Percentiles rank a stretch among this genome's conserved stretches.
Conservation (phyloP, 306 rosid species). For the Prosopis cineraria region DNA sequence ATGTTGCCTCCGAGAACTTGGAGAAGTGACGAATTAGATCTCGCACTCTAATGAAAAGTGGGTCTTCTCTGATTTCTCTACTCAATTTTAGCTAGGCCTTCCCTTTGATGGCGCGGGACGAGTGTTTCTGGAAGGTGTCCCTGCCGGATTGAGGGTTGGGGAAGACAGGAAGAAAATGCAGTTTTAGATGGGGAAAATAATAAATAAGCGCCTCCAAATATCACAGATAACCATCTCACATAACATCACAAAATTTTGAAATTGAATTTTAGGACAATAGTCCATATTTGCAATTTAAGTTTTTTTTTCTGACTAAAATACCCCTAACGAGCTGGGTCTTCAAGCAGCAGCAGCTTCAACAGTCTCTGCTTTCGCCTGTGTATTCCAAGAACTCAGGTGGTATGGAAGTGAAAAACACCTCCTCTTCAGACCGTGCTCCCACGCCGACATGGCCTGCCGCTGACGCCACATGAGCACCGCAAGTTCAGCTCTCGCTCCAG, state of each 20-base stretch:
- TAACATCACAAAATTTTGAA: too few relatives aligned
- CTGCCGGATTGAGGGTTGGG: background rate
- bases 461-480: slow-evolving; percentile 38
- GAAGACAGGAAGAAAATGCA: too few relatives aligned
- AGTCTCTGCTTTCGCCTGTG: too few relatives aligned
- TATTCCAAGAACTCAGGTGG: too few relatives aligned
- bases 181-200: too few relatives aligned
- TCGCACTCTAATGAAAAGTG: background rate
- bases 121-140: background rate
- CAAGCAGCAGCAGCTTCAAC: too few relatives aligned
- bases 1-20: background rate
- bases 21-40: background rate
- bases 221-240: too few relatives aligned
- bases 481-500: slow-evolving; percentile 80
- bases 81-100: background rate
- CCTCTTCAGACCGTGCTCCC: slow-evolving; percentile 21
- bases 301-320: too few relatives aligned
- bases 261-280: too few relatives aligned
- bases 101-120: background rate
- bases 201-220: too few relatives aligned
- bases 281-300: too few relatives aligned
- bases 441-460: background rate
- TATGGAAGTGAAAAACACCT: slow-evolving; percentile 42
- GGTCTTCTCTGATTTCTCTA: background rate
- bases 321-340: too few relatives aligned